Evolutionary conservation across 2,329 filamentous ascomycete species (phyloP), one percentile per base, ranked within the genome.

Genomic region (Xylaria sp.): DNA sequence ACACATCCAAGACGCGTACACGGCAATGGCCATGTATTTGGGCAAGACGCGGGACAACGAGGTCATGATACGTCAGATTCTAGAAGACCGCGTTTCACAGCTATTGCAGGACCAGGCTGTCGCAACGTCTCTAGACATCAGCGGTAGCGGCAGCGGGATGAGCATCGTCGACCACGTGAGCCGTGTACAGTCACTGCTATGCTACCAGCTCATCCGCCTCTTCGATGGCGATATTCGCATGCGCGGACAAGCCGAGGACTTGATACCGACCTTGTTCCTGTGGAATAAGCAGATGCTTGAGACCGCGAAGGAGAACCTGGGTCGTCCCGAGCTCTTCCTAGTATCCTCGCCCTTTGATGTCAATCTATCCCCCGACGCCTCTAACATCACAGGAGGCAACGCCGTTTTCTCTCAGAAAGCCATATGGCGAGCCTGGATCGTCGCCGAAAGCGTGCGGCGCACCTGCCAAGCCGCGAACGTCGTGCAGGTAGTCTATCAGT

Each of bases 161-260:
- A 65, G 69, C 15, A 60, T 73, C 44, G 73, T 75, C 57, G 69
- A 72, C 50, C 75, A 73, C 20, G 56, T 77, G 9, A 64, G 70
- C 25, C 69, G 73, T 1, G 75, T 77, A n/a, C 76, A 77, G 56
- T 68, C 76, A 9, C 59, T 77, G 34, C 63, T 76, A 0, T 69
- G 70, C n/a, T 81, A 80, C 67, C 78, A 80, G 64, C 65, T 76
- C n/a, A 77, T 80, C 56, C 73, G 79, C 10, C 73, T 81, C 8
- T 78, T 78, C 63, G 80, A 81, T 66, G 80, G 79, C 28, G 77
- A 80, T 67, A 71, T 81, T 28, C 72, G 75, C 23, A 76, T 79
- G 71, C 76, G 79, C 37, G 75, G 74, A 2, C 74, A 76, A 55
- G 80, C 74, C 13, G 79, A 81, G 67, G 72, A 63, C 13, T 69